Evolutionary conservation across 495 filamentous ascomycete genomes (phyloP), one percentile per base, ranked within the genome.

Genomic region (Chaetomium fimeti): DNA sequence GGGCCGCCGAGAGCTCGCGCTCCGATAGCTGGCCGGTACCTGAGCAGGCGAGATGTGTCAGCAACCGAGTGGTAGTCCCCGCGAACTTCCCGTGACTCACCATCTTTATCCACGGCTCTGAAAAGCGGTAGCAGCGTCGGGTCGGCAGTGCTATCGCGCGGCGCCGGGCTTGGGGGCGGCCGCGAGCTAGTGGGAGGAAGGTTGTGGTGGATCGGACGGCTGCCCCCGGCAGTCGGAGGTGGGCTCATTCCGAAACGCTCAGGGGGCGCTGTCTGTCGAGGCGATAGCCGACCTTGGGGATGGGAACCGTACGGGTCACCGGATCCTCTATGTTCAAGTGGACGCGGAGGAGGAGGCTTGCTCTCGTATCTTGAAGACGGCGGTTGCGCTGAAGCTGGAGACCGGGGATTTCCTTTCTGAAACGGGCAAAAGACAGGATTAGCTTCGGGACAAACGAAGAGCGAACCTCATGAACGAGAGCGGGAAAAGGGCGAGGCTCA

Each of bases 51-150:
- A n/a, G 45, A 5, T 32, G 29, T 36, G 32, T 36, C 12, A 36
- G 8, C 32, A 36, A 36, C 32, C 8, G 13, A 47, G 16, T 28
- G 6, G 48, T 52, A 6, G 20, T 52, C 24, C 2, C 25, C 22
- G 12, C 9, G 48, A 1, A 11, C 22, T 52, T 2, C 24, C 48
- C 15, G 52, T 15, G 13, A 68, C 84, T 63, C 66, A 89, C 88
- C 83, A 79, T 88, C 83, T 67, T 91, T 91, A 76, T 98, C 96
- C 16, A 97, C 94, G 0, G 92, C 91, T 59, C 89, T 86, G 81
- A 98, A 98, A 22, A 98, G 81, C 0, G 90, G 91, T 68, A 90
- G 88, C 11, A 98, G 82, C 1, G 86, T 84, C 38, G 89, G 87
- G 69, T 93, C 91, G 0, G 82, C 84, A 24, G 85, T 81, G 57